Conservation (phyloP, 768 basidiomycete genomes). For the Amanita rimosa region DNA sequence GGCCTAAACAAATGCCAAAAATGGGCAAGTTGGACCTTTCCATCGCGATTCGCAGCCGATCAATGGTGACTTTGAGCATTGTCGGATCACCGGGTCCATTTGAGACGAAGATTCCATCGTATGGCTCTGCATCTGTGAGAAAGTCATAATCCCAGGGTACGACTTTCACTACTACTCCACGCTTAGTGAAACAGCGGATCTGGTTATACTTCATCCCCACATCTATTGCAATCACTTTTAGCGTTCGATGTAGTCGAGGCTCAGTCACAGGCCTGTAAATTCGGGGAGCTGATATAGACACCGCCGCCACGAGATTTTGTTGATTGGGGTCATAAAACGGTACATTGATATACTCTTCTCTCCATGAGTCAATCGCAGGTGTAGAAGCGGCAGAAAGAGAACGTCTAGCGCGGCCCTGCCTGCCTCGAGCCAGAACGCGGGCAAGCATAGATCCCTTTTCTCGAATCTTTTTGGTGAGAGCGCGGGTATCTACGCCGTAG, state of each 20-base stretch:
- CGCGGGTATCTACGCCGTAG: slow-evolving; percentile 93
- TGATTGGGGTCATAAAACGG: slow-evolving; percentile 85
- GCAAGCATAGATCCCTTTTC: slow-evolving; percentile 93
- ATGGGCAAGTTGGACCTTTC: slow-evolving; percentile 73
- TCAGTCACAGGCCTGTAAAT: slow-evolving; percentile 51
- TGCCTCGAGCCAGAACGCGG: slow-evolving; percentile 60
- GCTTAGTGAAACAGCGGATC: slow-evolving; percentile 86
- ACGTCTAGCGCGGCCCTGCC: slow-evolving; percentile 28
- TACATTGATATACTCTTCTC: slow-evolving; percentile 72
- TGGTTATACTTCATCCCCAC: slow-evolving; percentile 99
- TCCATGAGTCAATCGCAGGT: slow-evolving; percentile 50
- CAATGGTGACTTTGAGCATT: slow-evolving; percentile 64
- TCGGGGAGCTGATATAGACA: slow-evolving; percentile 62
- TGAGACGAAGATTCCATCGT: slow-evolving; percentile 92
- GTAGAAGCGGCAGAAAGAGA: slow-evolving; percentile 32
- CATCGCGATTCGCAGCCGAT: slow-evolving; percentile 54
- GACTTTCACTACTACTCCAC: slow-evolving; percentile 93
- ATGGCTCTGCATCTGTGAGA: slow-evolving; percentile 64
- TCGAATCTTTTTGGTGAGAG: slow-evolving; percentile 91
- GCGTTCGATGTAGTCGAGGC: slow-evolving; percentile 55
- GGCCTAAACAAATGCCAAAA: slow-evolving; percentile 98
- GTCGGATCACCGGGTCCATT: slow-evolving; percentile 98
- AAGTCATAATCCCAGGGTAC: slow-evolving; percentile 98
- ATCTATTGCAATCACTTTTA: slow-evolving; percentile 86
- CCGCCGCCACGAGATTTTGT: slow-evolving; percentile 82